A percentile compares a stretch with the other conserved stretches of the same genome.
These are phyloP conservation scores for Ustulina deusta DNA, from an alignment of 2,329 filamentous ascomycete genomes.

Conservation along the genomic window DNA sequence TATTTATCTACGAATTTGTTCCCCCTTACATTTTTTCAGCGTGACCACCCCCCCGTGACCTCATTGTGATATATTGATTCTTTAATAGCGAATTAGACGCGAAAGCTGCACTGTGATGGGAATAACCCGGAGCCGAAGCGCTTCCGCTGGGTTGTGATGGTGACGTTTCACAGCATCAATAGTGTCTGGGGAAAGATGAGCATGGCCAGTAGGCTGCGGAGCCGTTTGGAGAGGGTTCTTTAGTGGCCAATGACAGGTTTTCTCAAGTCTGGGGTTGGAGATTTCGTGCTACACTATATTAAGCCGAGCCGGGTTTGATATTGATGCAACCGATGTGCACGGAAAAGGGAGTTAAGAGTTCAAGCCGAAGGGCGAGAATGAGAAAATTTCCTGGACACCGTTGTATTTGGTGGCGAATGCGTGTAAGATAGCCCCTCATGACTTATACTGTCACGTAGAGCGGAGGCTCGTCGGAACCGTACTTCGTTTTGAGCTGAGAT, in stretches of 20 bases:
- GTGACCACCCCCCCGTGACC: not conserved
- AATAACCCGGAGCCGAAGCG: slow-evolving; percentile 20
- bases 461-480: too few species aligned
- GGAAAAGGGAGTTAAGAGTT: not conserved
- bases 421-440: too few species aligned
- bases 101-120: not conserved
- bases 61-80: not conserved
- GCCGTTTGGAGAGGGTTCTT: slow-evolving; percentile 1
- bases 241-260: not conserved
- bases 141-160: not conserved
- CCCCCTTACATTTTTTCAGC: not conserved
- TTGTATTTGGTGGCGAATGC: not conserved
- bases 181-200: not conserved
- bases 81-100: not conserved
- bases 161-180: not conserved
- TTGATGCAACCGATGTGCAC: not conserved
- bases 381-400: not conserved
- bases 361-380: not conserved
- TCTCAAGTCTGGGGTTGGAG: not conserved
- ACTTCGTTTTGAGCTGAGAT: not conserved
- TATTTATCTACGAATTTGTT: not conserved
- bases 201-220: slow-evolving; percentile 5
- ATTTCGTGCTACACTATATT: too few species aligned
- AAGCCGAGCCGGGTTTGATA: not conserved
- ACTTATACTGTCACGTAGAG: not conserved